phyloP scores from a whole-genome alignment of 1,284 basidiomycete species.

The Porodaedalea pini region DNA sequence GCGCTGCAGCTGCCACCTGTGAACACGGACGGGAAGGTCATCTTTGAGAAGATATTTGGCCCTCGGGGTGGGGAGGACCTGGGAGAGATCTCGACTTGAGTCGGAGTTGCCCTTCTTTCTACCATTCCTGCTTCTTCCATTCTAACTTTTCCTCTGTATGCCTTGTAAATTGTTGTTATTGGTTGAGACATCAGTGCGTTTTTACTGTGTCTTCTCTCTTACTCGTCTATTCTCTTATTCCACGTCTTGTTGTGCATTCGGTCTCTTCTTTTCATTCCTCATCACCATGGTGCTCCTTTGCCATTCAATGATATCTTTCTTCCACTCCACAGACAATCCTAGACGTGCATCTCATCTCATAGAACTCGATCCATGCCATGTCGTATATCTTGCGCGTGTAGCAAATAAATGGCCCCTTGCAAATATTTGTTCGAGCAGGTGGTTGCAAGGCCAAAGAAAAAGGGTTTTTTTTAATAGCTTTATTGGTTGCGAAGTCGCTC shows the following conservation, averaged over 20 bases:
- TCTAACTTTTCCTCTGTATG: not conserved
- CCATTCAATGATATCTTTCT: not conserved
- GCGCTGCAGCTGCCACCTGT: slow-evolving; percentile 57
- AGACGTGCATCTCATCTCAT: slow-evolving; percentile 3
- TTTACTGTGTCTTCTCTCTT: too few species aligned
- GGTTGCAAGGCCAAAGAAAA: too few species aligned
- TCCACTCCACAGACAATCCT: not conserved
- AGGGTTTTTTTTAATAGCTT: not conserved
- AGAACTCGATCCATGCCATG: not conserved
- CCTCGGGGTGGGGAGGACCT: slow-evolving; percentile 45
- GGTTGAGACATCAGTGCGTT: too few species aligned
- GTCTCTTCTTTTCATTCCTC: slow-evolving; percentile 10
- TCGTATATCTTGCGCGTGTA: not conserved
- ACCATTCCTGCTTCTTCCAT: not conserved
- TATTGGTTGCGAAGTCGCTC: not conserved
- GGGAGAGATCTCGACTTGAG: slow-evolving; percentile 18
- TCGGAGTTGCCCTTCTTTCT: not conserved
- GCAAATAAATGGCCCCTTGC: not conserved
- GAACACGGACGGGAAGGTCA: slow-evolving; percentile 64
- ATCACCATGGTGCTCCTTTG: too few species aligned
- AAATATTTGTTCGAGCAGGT: not conserved
- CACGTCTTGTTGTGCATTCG: slow-evolving; percentile 10
- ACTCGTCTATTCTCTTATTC: slow-evolving; percentile 7
- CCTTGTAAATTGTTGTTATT: slow-evolving; percentile 4
- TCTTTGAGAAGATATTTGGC: slow-evolving; percentile 70